Conservation (phyloP, 345 rosid genomes). For the Camelina sativa region DNA sequence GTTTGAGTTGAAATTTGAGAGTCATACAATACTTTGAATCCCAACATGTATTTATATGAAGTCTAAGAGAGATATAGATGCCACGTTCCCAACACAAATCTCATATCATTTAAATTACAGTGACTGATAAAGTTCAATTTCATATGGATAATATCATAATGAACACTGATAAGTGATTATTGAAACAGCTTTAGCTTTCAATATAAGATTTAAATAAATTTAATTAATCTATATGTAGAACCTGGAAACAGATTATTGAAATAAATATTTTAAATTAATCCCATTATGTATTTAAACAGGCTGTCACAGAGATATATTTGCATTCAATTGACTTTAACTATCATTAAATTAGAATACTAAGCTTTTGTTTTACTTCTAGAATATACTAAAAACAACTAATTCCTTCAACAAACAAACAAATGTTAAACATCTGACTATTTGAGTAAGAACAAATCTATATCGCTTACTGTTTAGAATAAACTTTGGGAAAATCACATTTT, state of each 20-base stretch:
- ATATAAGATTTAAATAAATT: no score
- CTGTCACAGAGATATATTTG: not conserved
- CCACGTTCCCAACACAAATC: not conserved
- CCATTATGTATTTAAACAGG: not conserved
- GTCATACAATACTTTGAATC: not conserved
- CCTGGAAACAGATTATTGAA: not conserved
- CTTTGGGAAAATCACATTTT: no score
- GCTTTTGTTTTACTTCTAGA: not conserved
- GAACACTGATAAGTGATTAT: not conserved
- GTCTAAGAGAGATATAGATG: not conserved
- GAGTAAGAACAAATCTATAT: not conserved
- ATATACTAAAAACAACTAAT: not conserved
- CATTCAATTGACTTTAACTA: not conserved
- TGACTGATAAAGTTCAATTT: not conserved
- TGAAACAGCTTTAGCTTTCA: not conserved
- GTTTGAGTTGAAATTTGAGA: not conserved
- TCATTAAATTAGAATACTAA: not conserved
- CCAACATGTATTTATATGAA: not conserved
- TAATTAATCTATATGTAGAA: not conserved
- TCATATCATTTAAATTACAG: not conserved
- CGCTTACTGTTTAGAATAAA: no score
- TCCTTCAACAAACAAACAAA: not conserved
- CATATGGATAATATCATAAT: not conserved
- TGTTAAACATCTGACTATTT: not conserved
- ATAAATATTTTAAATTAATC: not conserved